Evolutionary conservation across 305 asterid species (phyloP).

Genomic region (Caryopteris hybrid): DNA sequence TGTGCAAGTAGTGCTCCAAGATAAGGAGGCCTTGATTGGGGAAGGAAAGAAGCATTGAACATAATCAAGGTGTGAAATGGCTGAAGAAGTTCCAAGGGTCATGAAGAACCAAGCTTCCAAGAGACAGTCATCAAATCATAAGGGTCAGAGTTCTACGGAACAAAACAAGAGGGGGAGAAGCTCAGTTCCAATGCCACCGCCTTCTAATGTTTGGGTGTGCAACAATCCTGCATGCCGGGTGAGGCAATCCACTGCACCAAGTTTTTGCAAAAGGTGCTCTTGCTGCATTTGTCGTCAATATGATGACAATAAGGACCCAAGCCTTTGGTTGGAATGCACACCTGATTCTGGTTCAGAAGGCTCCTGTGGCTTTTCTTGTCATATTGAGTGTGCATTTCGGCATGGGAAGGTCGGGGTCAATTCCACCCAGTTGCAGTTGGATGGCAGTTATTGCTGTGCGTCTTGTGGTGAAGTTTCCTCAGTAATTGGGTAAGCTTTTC

Average conservation of each 20-base stretch:
- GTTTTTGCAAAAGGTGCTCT: constrained; percentile 11
- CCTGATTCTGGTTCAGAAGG: background rate
- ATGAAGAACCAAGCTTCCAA: background rate
- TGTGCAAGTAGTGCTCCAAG: background rate
- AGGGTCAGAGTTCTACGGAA: background rate
- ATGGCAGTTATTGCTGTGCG: constrained; percentile 7
- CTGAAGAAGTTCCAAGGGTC: background rate
- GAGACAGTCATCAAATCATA: background rate
- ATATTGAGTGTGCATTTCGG: constrained; percentile 13
- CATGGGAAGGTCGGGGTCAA: background rate
- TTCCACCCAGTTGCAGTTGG: background rate
- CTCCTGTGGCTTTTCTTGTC: constrained; percentile 16
- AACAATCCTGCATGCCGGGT: constrained; percentile 11
- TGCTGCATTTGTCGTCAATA: constrained; percentile 11
- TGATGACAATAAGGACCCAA: constrained; percentile 10
- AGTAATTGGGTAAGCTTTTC: background rate
- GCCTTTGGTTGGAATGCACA: constrained; percentile 13
- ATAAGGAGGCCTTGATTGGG: background rate
- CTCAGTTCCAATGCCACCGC: background rate
- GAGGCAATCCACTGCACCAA: background rate
- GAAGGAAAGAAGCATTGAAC: background rate
- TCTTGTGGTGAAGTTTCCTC: constrained; percentile 9
- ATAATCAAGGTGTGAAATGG: background rate
- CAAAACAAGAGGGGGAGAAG: constrained; percentile 5
- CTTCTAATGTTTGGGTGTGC: background rate